phyloP scores from a whole-genome alignment of 2,329 filamentous ascomycete species.

The Juglanconis oblonga region DNA sequence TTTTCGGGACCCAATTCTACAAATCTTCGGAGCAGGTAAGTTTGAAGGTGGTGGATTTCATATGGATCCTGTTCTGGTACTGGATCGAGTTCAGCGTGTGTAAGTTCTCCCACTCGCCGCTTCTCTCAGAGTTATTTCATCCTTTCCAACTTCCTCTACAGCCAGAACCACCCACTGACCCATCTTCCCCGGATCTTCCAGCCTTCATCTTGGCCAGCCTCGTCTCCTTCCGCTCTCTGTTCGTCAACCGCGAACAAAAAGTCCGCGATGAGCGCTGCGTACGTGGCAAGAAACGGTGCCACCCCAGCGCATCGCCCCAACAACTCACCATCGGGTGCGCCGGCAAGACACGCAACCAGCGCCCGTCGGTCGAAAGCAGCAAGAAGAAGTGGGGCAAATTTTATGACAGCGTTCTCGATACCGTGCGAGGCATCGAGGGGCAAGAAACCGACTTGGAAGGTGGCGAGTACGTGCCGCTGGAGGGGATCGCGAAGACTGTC shows the following conservation, averaged over 20 bases:
- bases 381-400: neutral
- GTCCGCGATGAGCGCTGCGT: neutral
- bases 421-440: neutral
- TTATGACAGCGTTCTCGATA: neutral
- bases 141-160: neutral
- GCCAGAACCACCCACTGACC: neutral
- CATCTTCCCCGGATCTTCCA: neutral
- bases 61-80: slow-evolving; percentile 2
- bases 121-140: too few relatives aligned
- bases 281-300: neutral
- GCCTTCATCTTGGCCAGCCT: slow-evolving; percentile 3
- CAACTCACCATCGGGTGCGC: neutral
- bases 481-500: neutral
- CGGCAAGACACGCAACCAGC: neutral
- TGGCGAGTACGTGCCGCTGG: neutral
- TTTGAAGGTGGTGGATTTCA: neutral
- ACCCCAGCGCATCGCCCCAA: neutral
- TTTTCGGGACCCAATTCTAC: neutral
- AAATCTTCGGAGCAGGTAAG: neutral
- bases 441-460: neutral
- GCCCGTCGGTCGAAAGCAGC: neutral
- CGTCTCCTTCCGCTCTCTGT: slow-evolving; percentile 3
- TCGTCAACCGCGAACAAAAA: neutral
- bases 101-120: neutral
- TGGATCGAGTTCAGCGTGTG: slow-evolving; percentile 1